Evolutionary conservation across 495 filamentous ascomycete species (phyloP).

Genomic region (Neurospora cerealis): DNA sequence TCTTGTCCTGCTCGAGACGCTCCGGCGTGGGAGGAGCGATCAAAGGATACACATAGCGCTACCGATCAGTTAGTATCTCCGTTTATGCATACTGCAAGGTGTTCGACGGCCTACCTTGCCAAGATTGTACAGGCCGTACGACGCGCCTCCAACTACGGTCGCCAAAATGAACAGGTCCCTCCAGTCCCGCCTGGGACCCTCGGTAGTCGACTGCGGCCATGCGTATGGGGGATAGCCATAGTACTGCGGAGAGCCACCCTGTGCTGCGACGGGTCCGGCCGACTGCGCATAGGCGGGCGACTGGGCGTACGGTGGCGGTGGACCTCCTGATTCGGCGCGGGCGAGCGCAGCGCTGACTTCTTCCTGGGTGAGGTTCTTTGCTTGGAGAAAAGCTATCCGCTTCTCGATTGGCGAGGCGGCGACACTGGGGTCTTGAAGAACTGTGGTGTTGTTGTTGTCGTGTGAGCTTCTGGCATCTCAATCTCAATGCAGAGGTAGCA

Average conservation of each 20-base stretch:
- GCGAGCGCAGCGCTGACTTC: slow-evolving; percentile 81
- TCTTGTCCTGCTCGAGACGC: slow-evolving; percentile 86
- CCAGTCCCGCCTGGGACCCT: slow-evolving; percentile 82
- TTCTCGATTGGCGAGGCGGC: slow-evolving; percentile 87
- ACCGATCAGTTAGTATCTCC: slow-evolving; percentile 7
- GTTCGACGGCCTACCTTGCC: slow-evolving; percentile 51
- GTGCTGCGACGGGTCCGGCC: slow-evolving; percentile 32
- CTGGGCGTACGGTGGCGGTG: slow-evolving; percentile 36
- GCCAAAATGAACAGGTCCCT: slow-evolving; percentile 98
- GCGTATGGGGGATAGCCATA: slow-evolving; percentile 61
- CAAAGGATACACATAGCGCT: slow-evolving; percentile 85
- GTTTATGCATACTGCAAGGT: neutral
- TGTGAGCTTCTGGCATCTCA: neutral
- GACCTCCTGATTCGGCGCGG: slow-evolving; percentile 50
- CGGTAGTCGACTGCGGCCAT: slow-evolving; percentile 51
- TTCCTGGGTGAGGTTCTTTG: slow-evolving; percentile 94
- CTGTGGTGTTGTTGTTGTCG: slow-evolving; percentile 36
- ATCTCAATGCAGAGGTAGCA: slow-evolving; percentile 6
- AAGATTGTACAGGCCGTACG: slow-evolving; percentile 78
- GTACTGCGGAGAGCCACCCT: slow-evolving; percentile 42
- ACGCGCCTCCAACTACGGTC: slow-evolving; percentile 74
- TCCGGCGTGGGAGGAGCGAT: slow-evolving; percentile 90
- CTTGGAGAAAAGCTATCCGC: slow-evolving; percentile 83
- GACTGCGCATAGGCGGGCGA: slow-evolving; percentile 18
- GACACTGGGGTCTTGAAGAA: slow-evolving; percentile 88